phyloP scores from a whole-genome alignment of 306 rosid genomes.

The Astragalus glycyphyllos region DNA sequence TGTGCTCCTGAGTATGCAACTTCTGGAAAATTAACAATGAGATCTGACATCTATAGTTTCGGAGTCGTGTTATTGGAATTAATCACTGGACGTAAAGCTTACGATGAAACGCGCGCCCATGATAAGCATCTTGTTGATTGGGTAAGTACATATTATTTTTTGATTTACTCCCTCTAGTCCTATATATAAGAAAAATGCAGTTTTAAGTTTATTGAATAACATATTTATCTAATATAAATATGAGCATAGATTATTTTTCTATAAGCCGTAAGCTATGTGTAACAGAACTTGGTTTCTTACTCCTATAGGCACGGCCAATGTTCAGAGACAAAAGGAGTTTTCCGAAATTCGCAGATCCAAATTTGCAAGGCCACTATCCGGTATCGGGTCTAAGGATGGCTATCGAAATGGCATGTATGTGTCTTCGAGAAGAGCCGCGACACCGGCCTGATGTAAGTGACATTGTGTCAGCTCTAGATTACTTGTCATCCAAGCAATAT shows the following conservation, averaged over 20 bases:
- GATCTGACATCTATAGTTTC: slow-evolving; percentile 74
- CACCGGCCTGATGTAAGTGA: slow-evolving; percentile 50
- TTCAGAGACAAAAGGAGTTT: slow-evolving; percentile 39
- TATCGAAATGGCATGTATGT: slow-evolving; percentile 52
- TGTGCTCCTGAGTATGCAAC: slow-evolving; percentile 81
- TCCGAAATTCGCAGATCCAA: slow-evolving; percentile 47
- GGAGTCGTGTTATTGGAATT: slow-evolving; percentile 76
- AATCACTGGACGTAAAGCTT: slow-evolving; percentile 66
- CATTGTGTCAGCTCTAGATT: slow-evolving; percentile 48
- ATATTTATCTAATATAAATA: not conserved
- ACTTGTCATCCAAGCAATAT: slow-evolving; percentile 43
- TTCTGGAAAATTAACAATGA: slow-evolving; percentile 65
- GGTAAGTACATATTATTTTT: slow-evolving; percentile 46
- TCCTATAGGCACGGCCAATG: slow-evolving; percentile 51
- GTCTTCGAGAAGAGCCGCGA: slow-evolving; percentile 53
- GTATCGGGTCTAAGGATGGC: slow-evolving; percentile 38
- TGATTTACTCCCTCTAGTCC: not conserved
- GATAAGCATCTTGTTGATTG: slow-evolving; percentile 58
- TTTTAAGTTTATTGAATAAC: too few species aligned
- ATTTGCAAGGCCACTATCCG: slow-evolving; percentile 43
- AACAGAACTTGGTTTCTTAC: slow-evolving; percentile 26
- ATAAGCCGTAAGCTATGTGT: not conserved
- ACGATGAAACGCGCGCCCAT: slow-evolving; percentile 46
- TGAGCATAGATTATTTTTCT: slow-evolving; percentile 1
- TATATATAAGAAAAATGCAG: too few species aligned